Base-by-base conservation (phyloP, 371 early-diverging fungal genomes). In the Mortierella sp. region DNA sequence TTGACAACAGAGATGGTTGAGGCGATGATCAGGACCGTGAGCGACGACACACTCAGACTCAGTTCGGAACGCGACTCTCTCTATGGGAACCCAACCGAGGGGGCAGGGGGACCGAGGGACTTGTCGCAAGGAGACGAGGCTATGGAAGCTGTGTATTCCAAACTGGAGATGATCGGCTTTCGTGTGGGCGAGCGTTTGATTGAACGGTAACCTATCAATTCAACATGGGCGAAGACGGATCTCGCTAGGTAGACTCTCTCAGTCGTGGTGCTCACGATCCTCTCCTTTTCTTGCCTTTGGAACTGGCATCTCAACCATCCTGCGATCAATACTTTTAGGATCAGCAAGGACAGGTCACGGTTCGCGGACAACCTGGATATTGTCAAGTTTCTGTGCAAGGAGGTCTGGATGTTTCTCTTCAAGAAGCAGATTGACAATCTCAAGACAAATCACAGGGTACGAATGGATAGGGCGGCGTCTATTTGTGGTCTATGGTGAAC, bases 341-440 rank as follows among this genome's bases (percentile, higher is more conserved):
- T 92, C 49, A 92, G 95, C 14, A 86, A 87, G 61, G 95, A 96
- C 60, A 82, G 91, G 53, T 86, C 89, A 58, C 89, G 97, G 14
- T 93, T 98, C 76, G 82, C 86, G 0, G 97, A 96, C 82, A 96
- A 92, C 31, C 80, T 98, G 42, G 98, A 96, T 51, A 91, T 95
- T 21, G 94, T 98, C 58, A 98, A 98, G 80, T 98, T 96, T 81
- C 89, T 98, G 21, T 98, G 99, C 86, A 97, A 97, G 73, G 99
- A 98, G 57, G 86, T 96, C 45, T 98, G 99, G 99, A 90, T 90
- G 48, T 82, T 92, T 30, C 82, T 95, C 67, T 98, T 98, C 78
- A 91, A 93, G 67, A 96, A 98, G 70, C 97, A 97, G 72, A 90
- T 97, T 46, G 99, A 98, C 74, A 97, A 98, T 67, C 82, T 98